Conservation (phyloP, 2,329 filamentous ascomycete genomes). For the Hypoxylon sp. region DNA sequence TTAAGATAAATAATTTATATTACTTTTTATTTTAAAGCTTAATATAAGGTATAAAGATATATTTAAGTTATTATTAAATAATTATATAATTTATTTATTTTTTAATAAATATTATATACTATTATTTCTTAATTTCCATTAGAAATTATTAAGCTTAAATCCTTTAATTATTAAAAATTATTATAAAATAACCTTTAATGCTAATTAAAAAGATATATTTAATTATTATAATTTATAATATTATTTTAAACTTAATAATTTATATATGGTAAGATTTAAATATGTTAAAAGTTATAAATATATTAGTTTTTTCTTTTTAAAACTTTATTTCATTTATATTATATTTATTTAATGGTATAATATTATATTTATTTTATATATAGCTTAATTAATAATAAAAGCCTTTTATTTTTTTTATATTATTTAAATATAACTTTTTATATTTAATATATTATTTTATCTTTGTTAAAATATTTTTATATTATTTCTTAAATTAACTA, state of each 20-base stretch:
- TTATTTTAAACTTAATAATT: constrained; percentile 7
- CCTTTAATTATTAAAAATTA: not conserved
- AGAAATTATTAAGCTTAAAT: not conserved
- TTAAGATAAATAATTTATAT: constrained; percentile 13
- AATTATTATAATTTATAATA: constrained; percentile 1
- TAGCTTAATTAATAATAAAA: not conserved
- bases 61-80: constrained; percentile 3
- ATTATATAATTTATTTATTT: constrained; percentile 10
- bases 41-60: not conserved
- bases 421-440: not conserved
- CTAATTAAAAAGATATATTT: constrained; percentile 6
- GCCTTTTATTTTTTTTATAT: not conserved
- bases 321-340: constrained; percentile 4
- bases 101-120: constrained; percentile 2
- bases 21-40: not conserved
- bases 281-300: not conserved
- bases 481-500: not conserved
- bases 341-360: constrained; percentile 4
- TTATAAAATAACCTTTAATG: not conserved
- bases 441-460: not conserved
- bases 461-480: not conserved
- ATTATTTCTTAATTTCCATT: no score
- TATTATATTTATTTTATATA: not conserved
- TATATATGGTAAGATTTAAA: not conserved
- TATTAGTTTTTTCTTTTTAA: no score